Base-by-base conservation (phyloP, 805 yeast genomes). In the Wickerhamia fluorescens region DNA sequence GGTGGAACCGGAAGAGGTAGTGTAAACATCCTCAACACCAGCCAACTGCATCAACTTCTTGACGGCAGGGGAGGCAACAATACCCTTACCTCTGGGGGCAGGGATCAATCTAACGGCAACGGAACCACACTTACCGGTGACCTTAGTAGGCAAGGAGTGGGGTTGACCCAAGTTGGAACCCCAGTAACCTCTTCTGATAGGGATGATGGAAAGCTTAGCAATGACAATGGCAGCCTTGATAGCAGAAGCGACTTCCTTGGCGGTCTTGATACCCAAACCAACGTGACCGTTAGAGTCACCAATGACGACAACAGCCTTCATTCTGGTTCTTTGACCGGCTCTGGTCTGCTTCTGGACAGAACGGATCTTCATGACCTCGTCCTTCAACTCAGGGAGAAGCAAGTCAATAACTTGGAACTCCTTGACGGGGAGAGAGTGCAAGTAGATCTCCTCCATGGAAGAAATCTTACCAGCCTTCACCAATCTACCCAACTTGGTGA, bases 161-260 rank as follows among this genome's bases (percentile, higher is more conserved):
- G 98, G 98, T 71, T 84, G 82, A 81, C 98, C 98, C 71, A 92
- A 84, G 79, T 87, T 86, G 68, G 95, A 72, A 74, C 98, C 98
- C 98, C 98, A 92, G 92, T 92, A 92, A 78, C 98, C 98, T 81
- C 98, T 87, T 82, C 98, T 89, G 76, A 92, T 89, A 66, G 98
- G 98, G 67, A 92, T 87, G 71, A 92, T 82, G 53, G 96, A 82
- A 63, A 92, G 80, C 79, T 92, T 92, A 69, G 98, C 98, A 65
- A 92, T 87, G 78, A 87, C 78, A 75, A 92, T 89, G 58, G 97
- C 98, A 58, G 97, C 96, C 75, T 95, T 87, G 77, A 92, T 92
- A 66, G 98, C 97, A 60, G 96, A 87, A 58, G 98, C 98, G 62
- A 92, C 96, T 77, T 92, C 98, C 87, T 92, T 92, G 59, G 98